A percentile compares a stretch with the other conserved stretches of the same genome.
These are phyloP conservation scores for Colletotrichum tropicale DNA, from an alignment of 2,329 filamentous ascomycete species.

Conservation along the genomic window DNA sequence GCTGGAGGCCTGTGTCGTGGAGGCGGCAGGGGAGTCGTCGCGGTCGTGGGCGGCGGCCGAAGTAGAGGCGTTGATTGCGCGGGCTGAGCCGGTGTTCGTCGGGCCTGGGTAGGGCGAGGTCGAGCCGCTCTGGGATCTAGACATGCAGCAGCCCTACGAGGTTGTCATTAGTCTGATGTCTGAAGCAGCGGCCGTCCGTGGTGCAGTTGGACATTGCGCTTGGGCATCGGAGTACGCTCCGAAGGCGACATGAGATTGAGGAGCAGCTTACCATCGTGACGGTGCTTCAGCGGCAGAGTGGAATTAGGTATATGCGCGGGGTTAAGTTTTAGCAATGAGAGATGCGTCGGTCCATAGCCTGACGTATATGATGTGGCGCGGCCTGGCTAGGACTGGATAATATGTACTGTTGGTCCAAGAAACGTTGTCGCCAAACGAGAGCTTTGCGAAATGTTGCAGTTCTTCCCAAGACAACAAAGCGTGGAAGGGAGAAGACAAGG, in stretches of 20 bases:
- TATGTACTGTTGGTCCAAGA: neutral
- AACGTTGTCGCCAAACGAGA: neutral
- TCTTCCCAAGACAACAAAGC: neutral
- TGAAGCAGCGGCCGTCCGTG: neutral
- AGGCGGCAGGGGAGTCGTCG: slow-evolving; percentile 22
- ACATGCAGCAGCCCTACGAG: slow-evolving; percentile 63
- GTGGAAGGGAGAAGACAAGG: neutral
- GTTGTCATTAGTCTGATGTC: neutral
- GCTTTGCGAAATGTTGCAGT: neutral
- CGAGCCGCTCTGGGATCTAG: slow-evolving; percentile 49
- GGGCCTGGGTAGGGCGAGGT: slow-evolving; percentile 60
- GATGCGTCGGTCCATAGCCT: slow-evolving; percentile 9
- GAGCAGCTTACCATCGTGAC: slow-evolving; percentile 1
- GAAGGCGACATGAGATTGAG: neutral
- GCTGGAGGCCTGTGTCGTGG: slow-evolving; percentile 18
- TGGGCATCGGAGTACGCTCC: neutral
- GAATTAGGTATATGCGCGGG: neutral
- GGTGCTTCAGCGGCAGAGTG: neutral
- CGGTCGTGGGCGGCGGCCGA: slow-evolving; percentile 24
- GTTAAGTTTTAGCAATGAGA: neutral
- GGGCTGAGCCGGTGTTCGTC: slow-evolving; percentile 53
- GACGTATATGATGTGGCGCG: neutral
- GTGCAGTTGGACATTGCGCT: neutral
- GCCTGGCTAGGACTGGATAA: neutral
- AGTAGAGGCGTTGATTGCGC: slow-evolving; percentile 53